Evolutionary conservation across 768 basidiomycete genomes (phyloP), one percentile per base, ranked within the genome.

Genomic region (Tylopilus sp.): DNA sequence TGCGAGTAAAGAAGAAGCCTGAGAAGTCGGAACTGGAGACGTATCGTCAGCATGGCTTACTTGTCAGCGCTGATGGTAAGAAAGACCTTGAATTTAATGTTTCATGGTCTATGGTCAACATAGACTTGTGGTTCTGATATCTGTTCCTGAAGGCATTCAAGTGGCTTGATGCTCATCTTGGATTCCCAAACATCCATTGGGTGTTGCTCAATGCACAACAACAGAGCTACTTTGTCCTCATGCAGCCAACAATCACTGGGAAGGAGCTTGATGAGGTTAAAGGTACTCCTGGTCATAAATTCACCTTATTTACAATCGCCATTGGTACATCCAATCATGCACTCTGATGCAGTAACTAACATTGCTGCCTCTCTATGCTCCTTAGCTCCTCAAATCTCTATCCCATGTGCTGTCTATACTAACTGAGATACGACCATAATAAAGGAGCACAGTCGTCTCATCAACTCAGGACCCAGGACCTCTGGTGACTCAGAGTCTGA

Each of bases 101-200:
- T 14, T 43, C 33, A 19, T 55, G 54, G 54, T 14, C 7, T 0
- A 52, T 55, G 50, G 28, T 19, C 6, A 40, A 28, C 5, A 52
- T 55, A 36, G 38, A 55, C 22, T 5, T 9, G 26, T 55, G 50
- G 54, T 19, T 55, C 5, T 21, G 22, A 1, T 33, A 25, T 14
- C 26, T 55, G 3, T 38, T 55, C 6, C 45, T 40, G 25, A 55
- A 51, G 33, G 41, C 45, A 14, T 55, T 55, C 21, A 21, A 48
- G n/a, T 55, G 54, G 54, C 50, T 55, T 21, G 54, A 52, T 11
- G 34, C 50, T 29, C 12, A 21, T 25, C 13, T 14, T 38, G 45
- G 54, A 2, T 17, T 11, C 14, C 48, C n/a, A 6, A 25, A 38
- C 12, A 13, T 44, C 10, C 26, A 43, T 7, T 43, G 42, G 26